These are phyloP conservation scores for Vachellia pachyceras DNA, from an alignment of 306 rosid genomes.

Conservation along the genomic window DNA sequence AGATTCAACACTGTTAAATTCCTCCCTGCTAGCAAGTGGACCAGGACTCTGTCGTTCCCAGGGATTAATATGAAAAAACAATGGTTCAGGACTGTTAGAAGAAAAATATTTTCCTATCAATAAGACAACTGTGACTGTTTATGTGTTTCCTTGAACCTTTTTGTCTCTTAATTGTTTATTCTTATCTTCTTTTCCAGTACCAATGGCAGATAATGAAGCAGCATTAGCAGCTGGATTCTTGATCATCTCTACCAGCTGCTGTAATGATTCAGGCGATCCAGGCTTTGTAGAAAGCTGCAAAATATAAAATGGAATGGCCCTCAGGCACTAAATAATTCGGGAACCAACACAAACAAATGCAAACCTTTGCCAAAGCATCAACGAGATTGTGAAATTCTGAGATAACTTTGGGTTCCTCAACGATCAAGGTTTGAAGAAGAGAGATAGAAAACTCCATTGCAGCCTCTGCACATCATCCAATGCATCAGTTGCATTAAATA, in stretches of 20 bases:
- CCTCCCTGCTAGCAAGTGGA: slow-evolving; percentile 65
- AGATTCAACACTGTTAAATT: slow-evolving; percentile 58
- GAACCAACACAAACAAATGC: slow-evolving; percentile 28
- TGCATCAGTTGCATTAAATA: slow-evolving; percentile 33
- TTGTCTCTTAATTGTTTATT: slow-evolving; percentile 73
- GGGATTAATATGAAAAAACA: slow-evolving; percentile 3
- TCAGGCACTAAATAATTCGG: neutral
- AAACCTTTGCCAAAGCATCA: slow-evolving; percentile 91
- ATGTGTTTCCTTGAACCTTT: slow-evolving; percentile 58
- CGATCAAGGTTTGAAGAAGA: slow-evolving; percentile 75
- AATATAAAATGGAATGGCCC: slow-evolving; percentile 39
- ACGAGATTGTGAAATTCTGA: slow-evolving; percentile 98
- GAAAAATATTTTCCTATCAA: neutral
- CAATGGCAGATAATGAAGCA: slow-evolving; percentile 55
- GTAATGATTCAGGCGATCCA: slow-evolving; percentile 89
- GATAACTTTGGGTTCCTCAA: slow-evolving; percentile 81
- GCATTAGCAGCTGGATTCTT: slow-evolving; percentile 73
- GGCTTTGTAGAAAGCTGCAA: slow-evolving; percentile 86
- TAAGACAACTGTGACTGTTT: slow-evolving; percentile 16
- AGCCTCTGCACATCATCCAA: slow-evolving; percentile 65
- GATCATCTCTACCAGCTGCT: slow-evolving; percentile 79
- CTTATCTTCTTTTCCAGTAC: slow-evolving; percentile 89
- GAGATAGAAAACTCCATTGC: slow-evolving; percentile 89
- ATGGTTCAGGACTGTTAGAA: neutral
- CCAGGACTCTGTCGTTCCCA: slow-evolving; percentile 61